phyloP scores from a whole-genome alignment of 169 alveolate genomes.

The Cryptosporidium xiaoi region DNA sequence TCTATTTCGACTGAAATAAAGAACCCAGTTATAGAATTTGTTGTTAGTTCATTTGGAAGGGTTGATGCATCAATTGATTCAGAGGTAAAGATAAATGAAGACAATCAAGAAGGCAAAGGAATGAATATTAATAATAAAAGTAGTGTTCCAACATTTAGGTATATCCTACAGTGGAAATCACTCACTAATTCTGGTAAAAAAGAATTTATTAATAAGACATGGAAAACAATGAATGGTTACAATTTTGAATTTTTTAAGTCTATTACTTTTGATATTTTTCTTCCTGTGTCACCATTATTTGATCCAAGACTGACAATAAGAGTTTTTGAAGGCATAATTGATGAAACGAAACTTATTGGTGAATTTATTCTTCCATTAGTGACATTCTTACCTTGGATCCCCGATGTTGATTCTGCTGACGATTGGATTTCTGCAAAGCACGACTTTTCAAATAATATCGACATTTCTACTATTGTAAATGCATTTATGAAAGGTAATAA shows the following conservation, averaged over 20 bases:
- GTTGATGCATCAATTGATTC: conserved; percentile 50
- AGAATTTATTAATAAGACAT: conserved; percentile 78
- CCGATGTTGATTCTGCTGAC: conserved; percentile 80
- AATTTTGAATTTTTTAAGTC: conserved; percentile 87
- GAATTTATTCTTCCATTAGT: conserved; percentile 81
- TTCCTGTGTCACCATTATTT: conserved; percentile 87
- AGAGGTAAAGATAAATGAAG: not conserved
- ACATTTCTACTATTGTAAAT: conserved; percentile 78
- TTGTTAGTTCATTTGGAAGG: conserved; percentile 53
- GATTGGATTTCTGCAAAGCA: conserved; percentile 81
- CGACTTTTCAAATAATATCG: conserved; percentile 82
- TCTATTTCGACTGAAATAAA: conserved; percentile 34
- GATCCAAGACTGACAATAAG: conserved; percentile 87
- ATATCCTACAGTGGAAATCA: conserved; percentile 51
- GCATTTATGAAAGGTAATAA: conserved; percentile 60
- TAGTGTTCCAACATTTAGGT: conserved; percentile 39
- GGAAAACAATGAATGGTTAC: conserved; percentile 82
- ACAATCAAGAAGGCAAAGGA: not conserved
- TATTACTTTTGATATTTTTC: conserved; percentile 80
- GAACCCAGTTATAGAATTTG: conserved; percentile 49
- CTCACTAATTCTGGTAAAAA: conserved; percentile 46
- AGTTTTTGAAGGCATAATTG: conserved; percentile 81
- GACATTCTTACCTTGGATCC: conserved; percentile 85
- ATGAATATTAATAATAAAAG: not conserved
- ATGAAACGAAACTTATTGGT: conserved; percentile 83